A percentile compares a stretch with the other conserved stretches of the same genome.
phyloP scores from a whole-genome alignment of 73 alveolate genomes.

The Symbiodinium pilosum region DNA sequence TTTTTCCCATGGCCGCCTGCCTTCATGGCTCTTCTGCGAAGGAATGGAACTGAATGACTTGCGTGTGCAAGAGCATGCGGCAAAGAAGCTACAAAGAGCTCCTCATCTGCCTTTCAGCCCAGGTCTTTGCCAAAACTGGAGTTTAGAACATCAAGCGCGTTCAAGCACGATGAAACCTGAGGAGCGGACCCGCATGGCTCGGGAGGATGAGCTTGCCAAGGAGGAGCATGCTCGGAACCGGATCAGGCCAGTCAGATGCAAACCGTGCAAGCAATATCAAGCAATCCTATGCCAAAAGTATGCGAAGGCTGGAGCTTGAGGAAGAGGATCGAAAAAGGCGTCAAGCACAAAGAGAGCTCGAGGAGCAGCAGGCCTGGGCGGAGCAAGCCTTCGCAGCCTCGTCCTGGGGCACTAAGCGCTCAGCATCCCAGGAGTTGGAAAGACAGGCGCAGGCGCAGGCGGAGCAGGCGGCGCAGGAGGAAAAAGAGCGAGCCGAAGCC shows the following conservation, averaged over 20 bases:
- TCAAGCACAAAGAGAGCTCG: neutral
- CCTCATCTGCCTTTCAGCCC: neutral
- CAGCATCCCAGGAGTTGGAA: neutral
- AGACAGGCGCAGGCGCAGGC: neutral
- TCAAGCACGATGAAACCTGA: too few relatives aligned
- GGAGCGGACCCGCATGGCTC: neutral
- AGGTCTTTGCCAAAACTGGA: neutral
- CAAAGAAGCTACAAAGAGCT: neutral
- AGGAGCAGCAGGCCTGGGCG: neutral
- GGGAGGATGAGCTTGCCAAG: neutral
- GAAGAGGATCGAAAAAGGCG: neutral
- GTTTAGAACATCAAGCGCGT: too few relatives aligned
- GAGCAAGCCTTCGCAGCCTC: neutral
- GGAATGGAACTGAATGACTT: neutral
- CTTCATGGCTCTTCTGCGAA: neutral
- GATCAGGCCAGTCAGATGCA: neutral
- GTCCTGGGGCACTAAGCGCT: neutral
- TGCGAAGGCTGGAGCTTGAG: neutral
- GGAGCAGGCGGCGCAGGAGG: neutral
- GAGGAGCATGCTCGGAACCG: neutral
- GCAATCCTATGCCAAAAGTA: too few relatives aligned
- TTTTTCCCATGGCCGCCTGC: too few relatives aligned
- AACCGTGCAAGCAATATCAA: too few relatives aligned
- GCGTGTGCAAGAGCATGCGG: neutral
- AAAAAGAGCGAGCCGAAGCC: too few relatives aligned